Percentiles rank a stretch among this genome's conserved stretches.
These are phyloP conservation scores for Mycena kentingensis DNA, from an alignment of 768 basidiomycete genomes.

Conservation along the genomic window DNA sequence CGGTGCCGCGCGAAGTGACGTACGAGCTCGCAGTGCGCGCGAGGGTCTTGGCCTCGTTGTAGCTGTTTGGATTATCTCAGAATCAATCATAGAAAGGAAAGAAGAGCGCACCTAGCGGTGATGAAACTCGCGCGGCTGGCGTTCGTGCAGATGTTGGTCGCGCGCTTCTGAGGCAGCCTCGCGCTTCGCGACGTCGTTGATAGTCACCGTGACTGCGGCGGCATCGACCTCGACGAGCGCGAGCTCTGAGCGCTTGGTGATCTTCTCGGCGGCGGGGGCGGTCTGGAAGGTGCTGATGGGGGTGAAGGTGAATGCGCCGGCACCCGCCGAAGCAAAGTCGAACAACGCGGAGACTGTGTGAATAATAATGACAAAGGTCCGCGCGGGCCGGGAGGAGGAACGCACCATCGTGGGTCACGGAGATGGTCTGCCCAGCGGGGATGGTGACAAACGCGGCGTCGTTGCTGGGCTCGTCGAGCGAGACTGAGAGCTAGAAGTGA, in stretches of 20 bases:
- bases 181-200: constrained; percentile 37
- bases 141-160: constrained; percentile 2
- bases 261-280: constrained; percentile 24
- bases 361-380: not conserved
- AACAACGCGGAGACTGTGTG: constrained; percentile 41
- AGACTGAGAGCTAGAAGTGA: constrained; percentile 40
- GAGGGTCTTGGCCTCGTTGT: constrained; percentile 11
- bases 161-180: constrained; percentile 23
- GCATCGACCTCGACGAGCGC: constrained; percentile 30
- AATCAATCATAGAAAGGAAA: not conserved
- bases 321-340: constrained; percentile 43
- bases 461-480: constrained; percentile 38
- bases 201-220: constrained; percentile 34
- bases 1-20: constrained; percentile 38
- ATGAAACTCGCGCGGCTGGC: constrained; percentile 48
- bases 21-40: constrained; percentile 29
- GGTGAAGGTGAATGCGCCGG: constrained; percentile 42
- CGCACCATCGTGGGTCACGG: constrained; percentile 41
- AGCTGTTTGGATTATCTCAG: not conserved
- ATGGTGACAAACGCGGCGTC: constrained; percentile 43
- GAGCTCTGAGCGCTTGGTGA: constrained; percentile 24
- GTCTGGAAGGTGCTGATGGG: constrained; percentile 43
- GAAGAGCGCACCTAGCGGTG: constrained; percentile 34
- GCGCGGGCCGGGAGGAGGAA: not conserved
- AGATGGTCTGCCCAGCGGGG: constrained; percentile 41